phyloP scores from a whole-genome alignment of 176 grass and related monocot species.

The Typha latifolia region DNA sequence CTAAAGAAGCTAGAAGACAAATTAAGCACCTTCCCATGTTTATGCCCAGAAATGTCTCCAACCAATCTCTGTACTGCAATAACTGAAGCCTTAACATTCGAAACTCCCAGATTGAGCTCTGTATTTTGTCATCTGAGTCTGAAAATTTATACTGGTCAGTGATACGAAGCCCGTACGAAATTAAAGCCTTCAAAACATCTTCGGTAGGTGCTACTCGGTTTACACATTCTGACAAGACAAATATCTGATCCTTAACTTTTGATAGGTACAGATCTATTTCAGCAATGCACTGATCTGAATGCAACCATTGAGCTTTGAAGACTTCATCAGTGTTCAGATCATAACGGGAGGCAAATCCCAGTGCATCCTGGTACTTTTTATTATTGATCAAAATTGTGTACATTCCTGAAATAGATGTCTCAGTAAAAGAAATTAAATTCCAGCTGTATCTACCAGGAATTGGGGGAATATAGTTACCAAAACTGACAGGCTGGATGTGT shows the following conservation, averaged over 20 bases:
- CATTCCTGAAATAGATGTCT: slow-evolving; percentile 66
- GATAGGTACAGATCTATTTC: slow-evolving; percentile 65
- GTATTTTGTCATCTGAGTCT: slow-evolving; percentile 25
- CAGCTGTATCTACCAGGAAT: slow-evolving; percentile 24
- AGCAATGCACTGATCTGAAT: slow-evolving; percentile 36
- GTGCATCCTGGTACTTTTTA: slow-evolving; percentile 51
- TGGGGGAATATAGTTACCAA: slow-evolving; percentile 12
- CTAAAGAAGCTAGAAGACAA: neutral
- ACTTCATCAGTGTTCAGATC: slow-evolving; percentile 82
- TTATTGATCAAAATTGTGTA: slow-evolving; percentile 55
- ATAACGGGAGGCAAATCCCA: slow-evolving; percentile 57
- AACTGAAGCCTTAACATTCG: slow-evolving; percentile 65
- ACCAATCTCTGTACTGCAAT: slow-evolving; percentile 60
- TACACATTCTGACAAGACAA: slow-evolving; percentile 90
- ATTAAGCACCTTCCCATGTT: slow-evolving; percentile 86
- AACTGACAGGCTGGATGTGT: slow-evolving; percentile 3
- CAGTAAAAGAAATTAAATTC: slow-evolving; percentile 65
- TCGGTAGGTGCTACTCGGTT: slow-evolving; percentile 68
- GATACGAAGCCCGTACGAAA: slow-evolving; percentile 73
- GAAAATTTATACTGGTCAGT: slow-evolving; percentile 66
- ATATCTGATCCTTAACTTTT: slow-evolving; percentile 71
- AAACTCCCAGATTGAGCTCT: slow-evolving; percentile 48
- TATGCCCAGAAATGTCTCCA: slow-evolving; percentile 94
- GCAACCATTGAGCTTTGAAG: slow-evolving; percentile 71
- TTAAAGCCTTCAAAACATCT: slow-evolving; percentile 53